Conservation (phyloP, 805 yeast species). For the Zygoascus bituminiphila region DNA sequence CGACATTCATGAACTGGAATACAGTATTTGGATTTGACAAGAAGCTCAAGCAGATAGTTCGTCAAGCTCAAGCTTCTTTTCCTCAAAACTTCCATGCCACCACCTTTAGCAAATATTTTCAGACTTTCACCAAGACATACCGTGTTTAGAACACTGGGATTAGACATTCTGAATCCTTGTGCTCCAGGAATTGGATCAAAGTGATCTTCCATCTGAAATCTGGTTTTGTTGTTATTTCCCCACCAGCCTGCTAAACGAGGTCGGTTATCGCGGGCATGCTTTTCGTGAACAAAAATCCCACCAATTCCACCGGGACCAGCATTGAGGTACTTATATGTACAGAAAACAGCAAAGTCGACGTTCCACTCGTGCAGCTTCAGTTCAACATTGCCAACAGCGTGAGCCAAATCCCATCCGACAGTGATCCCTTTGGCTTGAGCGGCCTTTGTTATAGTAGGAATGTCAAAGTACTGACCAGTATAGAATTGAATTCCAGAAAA, state of each 20-base stretch:
- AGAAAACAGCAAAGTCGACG: slow-evolving; percentile 92
- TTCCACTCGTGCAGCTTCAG: slow-evolving; percentile 75
- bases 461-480: slow-evolving; percentile 82
- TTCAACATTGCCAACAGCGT: slow-evolving; percentile 83
- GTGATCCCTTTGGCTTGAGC: slow-evolving; percentile 47
- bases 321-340: slow-evolving; percentile 85
- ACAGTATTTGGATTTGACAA: slow-evolving; percentile 42
- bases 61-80: slow-evolving; percentile 53
- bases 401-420: slow-evolving; percentile 92
- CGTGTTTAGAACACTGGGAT: slow-evolving; percentile 81
- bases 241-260: slow-evolving; percentile 96
- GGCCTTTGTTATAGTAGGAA: slow-evolving; percentile 54
- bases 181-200: slow-evolving; percentile 84
- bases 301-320: slow-evolving; percentile 93
- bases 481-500: slow-evolving; percentile 88
- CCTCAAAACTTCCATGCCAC: slow-evolving; percentile 56
- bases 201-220: slow-evolving; percentile 72
- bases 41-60: slow-evolving; percentile 40
- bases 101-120: slow-evolving; percentile 47
- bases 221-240: slow-evolving; percentile 67
- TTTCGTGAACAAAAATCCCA: slow-evolving; percentile 71
- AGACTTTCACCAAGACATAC: slow-evolving; percentile 64
- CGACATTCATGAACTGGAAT: slow-evolving; percentile 27
- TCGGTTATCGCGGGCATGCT: slow-evolving; percentile 26
- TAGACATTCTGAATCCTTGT: slow-evolving; percentile 79